Conservation (phyloP, 164 flowering plant genomes). For the Annona cherimola region DNA sequence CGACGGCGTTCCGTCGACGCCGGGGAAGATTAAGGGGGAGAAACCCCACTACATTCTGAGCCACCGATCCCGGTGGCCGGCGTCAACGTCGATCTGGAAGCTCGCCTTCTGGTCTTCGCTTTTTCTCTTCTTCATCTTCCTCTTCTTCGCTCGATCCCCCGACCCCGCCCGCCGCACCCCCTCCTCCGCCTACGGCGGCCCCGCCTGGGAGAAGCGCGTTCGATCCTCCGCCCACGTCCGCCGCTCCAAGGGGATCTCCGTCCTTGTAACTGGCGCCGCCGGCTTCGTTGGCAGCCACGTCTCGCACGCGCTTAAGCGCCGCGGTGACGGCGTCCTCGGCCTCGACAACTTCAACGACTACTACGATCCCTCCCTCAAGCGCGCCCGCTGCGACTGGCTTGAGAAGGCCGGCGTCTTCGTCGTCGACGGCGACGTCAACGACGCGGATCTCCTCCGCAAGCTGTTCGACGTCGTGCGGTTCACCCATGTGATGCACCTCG, state of each 20-base stretch:
- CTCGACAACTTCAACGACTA: slow-evolving; percentile 81
- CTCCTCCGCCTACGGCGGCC: slow-evolving; percentile 52
- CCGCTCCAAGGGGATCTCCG: slow-evolving; percentile 53
- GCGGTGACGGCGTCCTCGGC: slow-evolving; percentile 90
- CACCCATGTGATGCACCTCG: slow-evolving; percentile 88
- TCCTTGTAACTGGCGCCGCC: slow-evolving; percentile 89
- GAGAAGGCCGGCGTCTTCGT: slow-evolving; percentile 67
- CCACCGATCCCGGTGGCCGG: slow-evolving; percentile 44
- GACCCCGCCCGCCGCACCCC: slow-evolving; percentile 52
- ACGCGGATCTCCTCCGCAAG: slow-evolving; percentile 46
- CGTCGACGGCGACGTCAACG: slow-evolving; percentile 91
- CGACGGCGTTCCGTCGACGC: slow-evolving; percentile 51
- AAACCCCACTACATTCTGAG: slow-evolving; percentile 44
- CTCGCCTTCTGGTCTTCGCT: slow-evolving; percentile 64
- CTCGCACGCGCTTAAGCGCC: slow-evolving; percentile 62
- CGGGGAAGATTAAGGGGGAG: slow-evolving; percentile 95
- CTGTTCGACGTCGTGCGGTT: slow-evolving; percentile 74
- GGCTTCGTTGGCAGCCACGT: slow-evolving; percentile 93
- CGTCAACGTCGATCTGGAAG: slow-evolving; percentile 51
- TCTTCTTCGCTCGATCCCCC: slow-evolving; percentile 59
- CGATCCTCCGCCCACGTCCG: slow-evolving; percentile 57
- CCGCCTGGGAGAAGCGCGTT: slow-evolving; percentile 66
- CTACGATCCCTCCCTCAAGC: slow-evolving; percentile 68
- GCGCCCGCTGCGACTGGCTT: slow-evolving; percentile 67
- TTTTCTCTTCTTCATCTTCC: slow-evolving; percentile 47